Evolutionary conservation across 768 basidiomycete genomes (phyloP).

Genomic region (Guyanaporus albipodus): DNA sequence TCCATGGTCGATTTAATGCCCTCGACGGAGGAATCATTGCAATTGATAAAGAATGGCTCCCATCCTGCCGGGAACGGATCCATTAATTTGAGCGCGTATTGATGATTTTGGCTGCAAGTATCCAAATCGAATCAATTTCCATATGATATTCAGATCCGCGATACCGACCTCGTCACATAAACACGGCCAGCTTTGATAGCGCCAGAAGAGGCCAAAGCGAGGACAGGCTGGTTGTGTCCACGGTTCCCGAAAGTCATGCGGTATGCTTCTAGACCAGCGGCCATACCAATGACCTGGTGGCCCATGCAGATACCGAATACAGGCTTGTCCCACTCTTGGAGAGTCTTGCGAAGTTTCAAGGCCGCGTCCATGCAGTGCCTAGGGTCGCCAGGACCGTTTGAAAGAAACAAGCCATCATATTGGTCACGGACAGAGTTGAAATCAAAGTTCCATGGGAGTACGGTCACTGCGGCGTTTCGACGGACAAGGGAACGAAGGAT

Average conservation of each 20-base stretch:
- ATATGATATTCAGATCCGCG: background rate
- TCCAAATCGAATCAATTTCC: constrained; percentile 1
- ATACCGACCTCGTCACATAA: constrained; percentile 82
- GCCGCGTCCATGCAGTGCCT: constrained; percentile 84
- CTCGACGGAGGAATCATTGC: constrained; percentile 98
- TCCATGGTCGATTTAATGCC: constrained; percentile 93
- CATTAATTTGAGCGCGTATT: constrained; percentile 91
- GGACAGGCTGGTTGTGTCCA: constrained; percentile 97
- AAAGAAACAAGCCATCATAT: constrained; percentile 92
- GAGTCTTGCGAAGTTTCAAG: constrained; percentile 70
- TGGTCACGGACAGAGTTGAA: constrained; percentile 89
- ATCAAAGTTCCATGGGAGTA: constrained; percentile 96
- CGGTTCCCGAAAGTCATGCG: constrained; percentile 99
- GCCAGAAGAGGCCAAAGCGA: constrained; percentile 89
- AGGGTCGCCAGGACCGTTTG: constrained; percentile 97
- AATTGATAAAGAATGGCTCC: constrained; percentile 99
- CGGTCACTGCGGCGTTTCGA: constrained; percentile 88
- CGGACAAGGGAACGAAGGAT: constrained; percentile 90
- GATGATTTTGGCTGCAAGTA: constrained; percentile 81
- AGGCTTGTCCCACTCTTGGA: constrained; percentile 88
- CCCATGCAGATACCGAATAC: constrained; percentile 99
- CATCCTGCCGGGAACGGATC: constrained; percentile 96
- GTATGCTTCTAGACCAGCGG: constrained; percentile 93
- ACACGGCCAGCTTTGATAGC: constrained; percentile 95
- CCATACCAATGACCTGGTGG: constrained; percentile 96